Evolutionary conservation across 2,329 filamentous ascomycete species (phyloP).

Genomic region (Pseudopyrenochaeta lycopersici): DNA sequence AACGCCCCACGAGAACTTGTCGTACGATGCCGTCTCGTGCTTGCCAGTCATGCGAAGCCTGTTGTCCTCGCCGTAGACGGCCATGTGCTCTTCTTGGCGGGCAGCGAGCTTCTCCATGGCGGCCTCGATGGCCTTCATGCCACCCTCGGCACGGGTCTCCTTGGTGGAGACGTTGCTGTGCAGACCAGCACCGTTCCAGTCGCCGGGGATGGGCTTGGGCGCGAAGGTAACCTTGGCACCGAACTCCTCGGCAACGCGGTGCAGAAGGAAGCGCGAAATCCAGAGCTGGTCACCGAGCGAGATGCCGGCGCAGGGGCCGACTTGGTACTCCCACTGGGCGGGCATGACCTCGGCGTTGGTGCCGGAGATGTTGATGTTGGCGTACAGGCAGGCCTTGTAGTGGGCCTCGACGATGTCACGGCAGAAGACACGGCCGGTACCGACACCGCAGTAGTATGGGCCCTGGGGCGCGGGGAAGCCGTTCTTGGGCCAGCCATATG

Average conservation of each 20-base stretch:
- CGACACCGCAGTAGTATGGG: conserved; percentile 98
- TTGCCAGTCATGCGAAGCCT: conserved; percentile 89
- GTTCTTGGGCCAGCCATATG: conserved; percentile 89
- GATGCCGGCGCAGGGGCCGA: conserved; percentile 89
- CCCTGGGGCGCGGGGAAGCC: conserved; percentile 93
- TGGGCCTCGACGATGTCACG: conserved; percentile 97
- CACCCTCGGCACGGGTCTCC: conserved; percentile 87
- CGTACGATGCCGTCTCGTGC: conserved; percentile 94
- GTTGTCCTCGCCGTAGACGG: conserved; percentile 96
- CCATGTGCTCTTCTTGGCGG: conserved; percentile 70
- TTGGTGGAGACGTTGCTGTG: conserved; percentile 94
- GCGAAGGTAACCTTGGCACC: conserved; percentile 94
- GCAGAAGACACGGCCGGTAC: conserved; percentile 96
- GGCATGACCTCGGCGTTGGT: conserved; percentile 99
- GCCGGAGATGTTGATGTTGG: conserved; percentile 91
- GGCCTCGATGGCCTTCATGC: conserved; percentile 91
- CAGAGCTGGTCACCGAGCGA: conserved; percentile 95
- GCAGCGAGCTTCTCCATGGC: conserved; percentile 68
- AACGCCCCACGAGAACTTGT: conserved; percentile 92
- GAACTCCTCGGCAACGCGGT: conserved; percentile 94
- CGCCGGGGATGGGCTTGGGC: conserved; percentile 93
- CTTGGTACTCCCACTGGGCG: conserved; percentile 97
- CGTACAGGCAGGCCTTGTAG: conserved; percentile 89
- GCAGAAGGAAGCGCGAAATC: conserved; percentile 88
- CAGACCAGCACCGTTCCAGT: conserved; percentile 97